These are phyloP conservation scores for Botrytis sinoallii DNA, from an alignment of 2,329 filamentous ascomycete species.

Conservation along the genomic window DNA sequence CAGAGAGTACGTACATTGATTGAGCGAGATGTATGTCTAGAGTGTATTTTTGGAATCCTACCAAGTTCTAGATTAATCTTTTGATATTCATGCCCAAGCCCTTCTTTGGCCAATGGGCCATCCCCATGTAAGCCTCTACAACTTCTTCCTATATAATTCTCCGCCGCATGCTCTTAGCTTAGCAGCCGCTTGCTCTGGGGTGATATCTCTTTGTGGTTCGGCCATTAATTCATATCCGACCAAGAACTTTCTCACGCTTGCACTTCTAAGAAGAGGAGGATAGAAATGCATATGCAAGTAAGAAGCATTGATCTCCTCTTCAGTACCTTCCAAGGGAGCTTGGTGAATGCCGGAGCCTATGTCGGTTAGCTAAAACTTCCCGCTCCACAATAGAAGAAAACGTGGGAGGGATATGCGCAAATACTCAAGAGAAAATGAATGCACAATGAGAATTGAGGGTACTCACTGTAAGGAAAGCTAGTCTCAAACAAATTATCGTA, in stretches of 20 bases:
- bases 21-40: neutral
- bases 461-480: constrained; percentile 86
- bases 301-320: constrained; percentile 80
- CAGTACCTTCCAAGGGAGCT: constrained; percentile 77
- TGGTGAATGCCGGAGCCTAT: constrained; percentile 90
- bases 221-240: constrained; percentile 96
- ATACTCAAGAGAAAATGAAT: neutral
- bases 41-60: neutral
- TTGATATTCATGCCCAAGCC: neutral
- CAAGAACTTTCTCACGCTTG: constrained; percentile 92
- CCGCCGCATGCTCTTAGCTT: constrained; percentile 73
- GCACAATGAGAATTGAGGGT: neutral
- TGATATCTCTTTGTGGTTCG: constrained; percentile 97
- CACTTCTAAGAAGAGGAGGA: constrained; percentile 85
- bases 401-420: neutral
- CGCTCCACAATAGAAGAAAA: neutral
- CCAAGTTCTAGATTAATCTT: too few relatives aligned
- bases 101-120: neutral
- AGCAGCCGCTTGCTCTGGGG: constrained; percentile 87
- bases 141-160: constrained; percentile 71
- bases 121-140: constrained; percentile 20
- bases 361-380: neutral
- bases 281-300: constrained; percentile 99
- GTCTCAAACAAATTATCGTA: constrained; percentile 99
- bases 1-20: neutral